phyloP scores from a whole-genome alignment of 345 rosid species.

The Raphanus sativus region DNA sequence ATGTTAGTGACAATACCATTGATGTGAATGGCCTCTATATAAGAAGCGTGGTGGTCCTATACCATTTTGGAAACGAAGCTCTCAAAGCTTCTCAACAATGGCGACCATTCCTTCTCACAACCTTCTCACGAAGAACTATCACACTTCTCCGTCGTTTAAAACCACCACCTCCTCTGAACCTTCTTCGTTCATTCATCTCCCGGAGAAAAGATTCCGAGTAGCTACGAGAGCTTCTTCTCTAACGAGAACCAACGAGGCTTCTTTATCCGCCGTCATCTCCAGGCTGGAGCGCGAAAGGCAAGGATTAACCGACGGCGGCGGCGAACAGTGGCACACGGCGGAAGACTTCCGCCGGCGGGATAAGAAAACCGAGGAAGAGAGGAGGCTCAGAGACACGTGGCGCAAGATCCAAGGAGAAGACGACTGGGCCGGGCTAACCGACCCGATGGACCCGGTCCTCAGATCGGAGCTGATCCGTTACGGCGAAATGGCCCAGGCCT shows the following conservation, averaged over 20 bases:
- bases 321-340: slow-evolving; percentile 32
- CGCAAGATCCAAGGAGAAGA: slow-evolving; percentile 73
- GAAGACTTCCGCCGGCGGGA: slow-evolving; percentile 31
- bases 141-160: background rate
- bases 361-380: slow-evolving; percentile 30
- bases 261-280: slow-evolving; percentile 41
- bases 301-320: background rate
- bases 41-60: background rate
- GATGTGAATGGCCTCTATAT: background rate
- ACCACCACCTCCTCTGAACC: slow-evolving; percentile 18
- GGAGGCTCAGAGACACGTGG: slow-evolving; percentile 56
- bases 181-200: slow-evolving; percentile 1
- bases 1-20: background rate
- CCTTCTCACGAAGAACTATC: slow-evolving; percentile 18
- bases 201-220: slow-evolving; percentile 6
- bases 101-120: slow-evolving; percentile 43
- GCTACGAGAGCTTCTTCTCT: slow-evolving; percentile 32
- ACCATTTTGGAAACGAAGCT: slow-evolving; percentile 11
- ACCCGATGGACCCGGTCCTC: slow-evolving; percentile 72
- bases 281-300: slow-evolving; percentile 38
- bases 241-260: slow-evolving; percentile 39
- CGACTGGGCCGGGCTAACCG: slow-evolving; percentile 72
- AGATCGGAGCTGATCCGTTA: slow-evolving; percentile 80
- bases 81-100: slow-evolving; percentile 38
- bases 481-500: slow-evolving; percentile 89